Percentiles rank a stretch among this genome's conserved stretches.
Evolutionary conservation across 2,329 filamentous ascomycete genomes (phyloP).

Genomic region (Stachybotrys echinatus): DNA sequence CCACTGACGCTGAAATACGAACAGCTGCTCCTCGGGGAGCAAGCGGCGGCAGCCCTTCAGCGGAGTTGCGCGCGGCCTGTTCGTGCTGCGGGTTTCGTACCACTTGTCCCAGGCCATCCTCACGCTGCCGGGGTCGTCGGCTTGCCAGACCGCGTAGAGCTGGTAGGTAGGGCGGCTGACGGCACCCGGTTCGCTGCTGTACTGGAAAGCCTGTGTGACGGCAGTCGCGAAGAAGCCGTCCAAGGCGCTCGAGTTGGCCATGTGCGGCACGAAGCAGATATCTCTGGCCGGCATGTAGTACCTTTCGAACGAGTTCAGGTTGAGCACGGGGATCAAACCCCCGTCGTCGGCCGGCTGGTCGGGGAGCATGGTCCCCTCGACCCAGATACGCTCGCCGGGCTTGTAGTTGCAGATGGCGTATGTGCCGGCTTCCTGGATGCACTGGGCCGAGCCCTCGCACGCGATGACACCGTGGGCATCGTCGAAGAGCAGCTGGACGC

Average conservation of each 20-base stretch:
- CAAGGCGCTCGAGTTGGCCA: conserved; percentile 2
- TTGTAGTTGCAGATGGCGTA: conserved; percentile 3
- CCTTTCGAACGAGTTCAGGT: conserved; percentile 7
- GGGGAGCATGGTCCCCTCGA: conserved; percentile 7
- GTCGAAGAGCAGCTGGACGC: conserved; percentile 5
- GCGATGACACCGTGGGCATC: conserved; percentile 12
- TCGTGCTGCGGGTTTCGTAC: background rate
- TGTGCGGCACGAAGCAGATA: conserved; percentile 12
- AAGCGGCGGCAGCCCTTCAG: background rate
- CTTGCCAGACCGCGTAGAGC: background rate
- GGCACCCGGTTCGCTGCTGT: background rate
- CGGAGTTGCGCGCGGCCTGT: background rate
- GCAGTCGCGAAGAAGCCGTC: conserved; percentile 4
- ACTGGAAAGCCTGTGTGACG: background rate
- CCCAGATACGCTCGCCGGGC: conserved; percentile 10
- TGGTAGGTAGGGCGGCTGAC: background rate
- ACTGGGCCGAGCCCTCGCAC: conserved; percentile 8
- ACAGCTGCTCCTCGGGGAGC: background rate
- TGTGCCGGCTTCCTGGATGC: conserved; percentile 4
- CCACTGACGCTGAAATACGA: too few species aligned
- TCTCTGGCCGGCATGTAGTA: conserved; percentile 10
- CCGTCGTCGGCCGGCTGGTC: conserved; percentile 1
- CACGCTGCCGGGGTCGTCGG: background rate
- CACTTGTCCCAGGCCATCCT: background rate
- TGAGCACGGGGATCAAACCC: conserved; percentile 9